These are phyloP conservation scores for Pseudonectria foliicola DNA, from an alignment of 2,329 filamentous ascomycete genomes.

Conservation along the genomic window DNA sequence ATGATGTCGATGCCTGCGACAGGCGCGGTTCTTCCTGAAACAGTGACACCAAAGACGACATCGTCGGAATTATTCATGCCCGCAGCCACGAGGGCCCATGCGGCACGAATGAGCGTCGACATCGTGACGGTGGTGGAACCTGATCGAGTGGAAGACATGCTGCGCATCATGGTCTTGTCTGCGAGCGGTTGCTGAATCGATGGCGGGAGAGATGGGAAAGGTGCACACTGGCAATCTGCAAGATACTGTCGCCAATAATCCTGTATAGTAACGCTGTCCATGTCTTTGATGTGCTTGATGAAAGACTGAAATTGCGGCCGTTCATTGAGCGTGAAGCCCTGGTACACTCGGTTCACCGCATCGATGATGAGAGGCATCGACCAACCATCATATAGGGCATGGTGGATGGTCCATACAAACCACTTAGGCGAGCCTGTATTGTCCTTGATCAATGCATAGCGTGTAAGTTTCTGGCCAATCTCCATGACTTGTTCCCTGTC, in stretches of 20 bases:
- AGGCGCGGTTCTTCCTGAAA: constrained; percentile 29
- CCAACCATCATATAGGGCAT: constrained; percentile 25
- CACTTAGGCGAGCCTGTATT: not conserved
- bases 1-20: constrained; percentile 14
- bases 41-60: constrained; percentile 35
- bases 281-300: constrained; percentile 1
- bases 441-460: constrained; percentile 2
- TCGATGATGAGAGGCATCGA: constrained; percentile 13
- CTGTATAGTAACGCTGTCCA: not conserved
- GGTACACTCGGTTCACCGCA: constrained; percentile 5
- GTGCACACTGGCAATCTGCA: not conserved
- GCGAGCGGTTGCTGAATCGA: constrained; percentile 1
- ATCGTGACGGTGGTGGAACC: constrained; percentile 1
- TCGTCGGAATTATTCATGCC: constrained; percentile 35
- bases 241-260: constrained; percentile 5
- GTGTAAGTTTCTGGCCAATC: constrained; percentile 3
- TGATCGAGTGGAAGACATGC: not conserved
- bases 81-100: constrained; percentile 43
- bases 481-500: constrained; percentile 4
- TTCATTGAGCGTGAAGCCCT: not conserved
- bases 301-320: constrained; percentile 1
- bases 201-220: constrained; percentile 3
- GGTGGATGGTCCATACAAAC: constrained; percentile 22
- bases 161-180: constrained; percentile 31
- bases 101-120: constrained; percentile 25